Percentiles rank a stretch among this genome's conserved stretches.
Conservation (phyloP, 2,329 filamentous ascomycete genomes). For the Paecilomyces niveus region DNA sequence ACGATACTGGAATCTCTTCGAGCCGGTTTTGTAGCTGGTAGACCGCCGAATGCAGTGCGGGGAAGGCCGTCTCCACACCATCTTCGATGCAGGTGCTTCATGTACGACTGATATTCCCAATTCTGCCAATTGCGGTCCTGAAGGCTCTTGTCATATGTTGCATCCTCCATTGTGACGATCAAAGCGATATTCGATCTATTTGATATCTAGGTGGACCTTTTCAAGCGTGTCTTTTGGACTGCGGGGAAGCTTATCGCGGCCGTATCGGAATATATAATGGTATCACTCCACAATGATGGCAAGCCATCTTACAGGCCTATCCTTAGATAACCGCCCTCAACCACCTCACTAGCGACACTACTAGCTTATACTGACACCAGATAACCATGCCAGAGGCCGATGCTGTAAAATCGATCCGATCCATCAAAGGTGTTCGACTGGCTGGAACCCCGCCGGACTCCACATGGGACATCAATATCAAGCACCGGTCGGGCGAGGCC, state of each 20-base stretch:
- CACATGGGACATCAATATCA: slow-evolving; percentile 26
- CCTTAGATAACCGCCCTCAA: neutral
- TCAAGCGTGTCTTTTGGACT: neutral
- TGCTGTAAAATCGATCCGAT: slow-evolving; percentile 6
- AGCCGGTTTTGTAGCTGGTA: too few species aligned
- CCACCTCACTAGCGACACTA: neutral
- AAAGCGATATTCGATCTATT: neutral
- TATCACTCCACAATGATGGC: neutral
- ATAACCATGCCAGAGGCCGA: slow-evolving; percentile 8
- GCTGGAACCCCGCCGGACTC: slow-evolving; percentile 17
- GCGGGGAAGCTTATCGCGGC: neutral
- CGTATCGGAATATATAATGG: neutral
- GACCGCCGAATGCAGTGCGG: too few species aligned
- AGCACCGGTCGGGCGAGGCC: slow-evolving; percentile 4
- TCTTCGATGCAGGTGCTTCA: neutral
- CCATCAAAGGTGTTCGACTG: slow-evolving; percentile 22
- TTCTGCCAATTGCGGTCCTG: too few species aligned
- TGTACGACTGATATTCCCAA: neutral
- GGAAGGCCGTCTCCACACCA: too few species aligned
- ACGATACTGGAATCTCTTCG: too few species aligned
- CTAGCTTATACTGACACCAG: neutral
- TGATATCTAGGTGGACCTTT: neutral
- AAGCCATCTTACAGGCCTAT: neutral
- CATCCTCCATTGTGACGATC: neutral
- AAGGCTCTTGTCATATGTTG: neutral